Evolutionary conservation across 2,329 filamentous ascomycete genomes (phyloP), one percentile per base, ranked within the genome.

Genomic region (Dactylellina cionopaga): DNA sequence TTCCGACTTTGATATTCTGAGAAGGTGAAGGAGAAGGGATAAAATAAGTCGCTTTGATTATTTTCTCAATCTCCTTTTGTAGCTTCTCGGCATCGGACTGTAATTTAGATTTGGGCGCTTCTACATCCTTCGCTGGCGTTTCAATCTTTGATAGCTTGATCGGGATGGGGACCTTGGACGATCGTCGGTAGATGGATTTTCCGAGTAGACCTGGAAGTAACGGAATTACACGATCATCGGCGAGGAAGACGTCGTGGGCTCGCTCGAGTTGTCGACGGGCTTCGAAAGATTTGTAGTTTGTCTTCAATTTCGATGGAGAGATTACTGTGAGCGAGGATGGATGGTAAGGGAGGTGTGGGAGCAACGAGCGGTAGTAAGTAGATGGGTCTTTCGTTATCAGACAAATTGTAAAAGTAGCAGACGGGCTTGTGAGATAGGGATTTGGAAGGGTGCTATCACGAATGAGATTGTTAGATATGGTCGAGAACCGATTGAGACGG

Each of bases 161-260:
- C 24, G 95, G 93, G 68, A 99, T 88, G 7, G 95, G 95, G 37
- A 94, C 86, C 85, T 98, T 98, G 75, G 83, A 81, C 2, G 89
- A 91, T 64, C 83, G 85, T 83, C 92, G 90, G 86, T 95, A 98
- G 81, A 99, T 98, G 1, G 90, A 90, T 83, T 96, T 98, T 77
- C 94, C 95, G 10, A 99, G 87, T 1, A 89, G 84, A 75, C 87
- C 86, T 64, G 93, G 92, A 70, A 98, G 85, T 71, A 85, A 83
- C 68, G 85, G 86, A 74, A 88, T 83, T 62, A 99, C 90, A 51
- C 95, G 86, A 79, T 96, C 91, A 80, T 99, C 95, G 56, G 91
- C 94, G 65, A 99, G 85, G 83, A 99, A 98, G 64, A 98, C 83
- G 80, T 98, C 95, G 81, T 97, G 92, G 80, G 96, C 92, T 44